Evolutionary conservation across 2,329 filamentous ascomycete genomes (phyloP), one percentile per base, ranked within the genome.

Genomic region (Parasarocladium wereldwijsianum): DNA sequence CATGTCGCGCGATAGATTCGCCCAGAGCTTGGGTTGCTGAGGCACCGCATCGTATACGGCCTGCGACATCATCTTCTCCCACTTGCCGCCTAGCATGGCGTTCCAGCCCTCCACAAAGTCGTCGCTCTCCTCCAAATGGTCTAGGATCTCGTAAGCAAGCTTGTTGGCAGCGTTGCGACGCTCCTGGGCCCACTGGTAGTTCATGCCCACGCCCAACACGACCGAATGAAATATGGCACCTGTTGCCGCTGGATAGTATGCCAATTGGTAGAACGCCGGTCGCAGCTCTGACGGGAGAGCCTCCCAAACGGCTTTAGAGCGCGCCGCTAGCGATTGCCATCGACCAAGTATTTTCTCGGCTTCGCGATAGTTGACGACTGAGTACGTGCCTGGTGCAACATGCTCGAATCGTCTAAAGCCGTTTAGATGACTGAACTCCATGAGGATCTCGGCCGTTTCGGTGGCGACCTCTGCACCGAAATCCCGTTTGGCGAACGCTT

Each of bases 221-320:
- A 66, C 59, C 3, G 68, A 66, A 37, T 75, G 66, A 15, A 70
- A 50, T 6, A 73, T 57, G n/a, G n/a, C n/a, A n/a, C n/a, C n/a
- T n/a, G n/a, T n/a, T n/a, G n/a, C n/a, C n/a, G n/a, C n/a, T n/a
- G n/a, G n/a, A n/a, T n/a, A n/a, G n/a, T n/a, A n/a, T n/a, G n/a
- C n/a, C 34, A 67, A 55, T 40, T 74, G 57, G 46, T 70, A 74
- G 46, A 68, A 71, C 2, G 65, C 50, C 6, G 59, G 47, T 32
- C 60, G 56, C 4, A 52, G 44, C 2, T 49, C 52, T 1, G 41
- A 38, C 1, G 57, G 42, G 9, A 71, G 47, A 4, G 43, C 44
- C 31, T 60, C 49, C 33, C 64, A 58, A 2, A 66, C 44, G 2
- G 44, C 44, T 33, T 64, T 54, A 1, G 66, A 61, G 14, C 51